Percentiles rank a stretch among this genome's conserved stretches.
phyloP scores from a whole-genome alignment of 2,329 filamentous ascomycete species.

The Ophiostoma novo-ulmi region DNA sequence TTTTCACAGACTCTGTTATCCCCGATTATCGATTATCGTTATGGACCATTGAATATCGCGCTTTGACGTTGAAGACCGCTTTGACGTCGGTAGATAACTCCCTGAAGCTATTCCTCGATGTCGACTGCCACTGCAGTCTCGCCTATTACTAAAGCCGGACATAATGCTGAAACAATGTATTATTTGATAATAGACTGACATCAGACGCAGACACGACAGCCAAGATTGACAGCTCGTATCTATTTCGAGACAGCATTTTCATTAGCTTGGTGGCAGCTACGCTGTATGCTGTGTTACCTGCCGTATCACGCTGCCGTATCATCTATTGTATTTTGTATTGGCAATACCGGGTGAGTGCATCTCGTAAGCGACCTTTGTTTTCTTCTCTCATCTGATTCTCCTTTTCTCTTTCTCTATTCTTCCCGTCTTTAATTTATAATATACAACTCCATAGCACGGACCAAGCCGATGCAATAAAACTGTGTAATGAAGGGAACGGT shows the following conservation, averaged over 20 bases:
- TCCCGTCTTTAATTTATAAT: not conserved
- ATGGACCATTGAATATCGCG: not conserved
- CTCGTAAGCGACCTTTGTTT: not conserved
- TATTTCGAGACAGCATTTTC: not conserved
- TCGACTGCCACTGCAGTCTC: not conserved
- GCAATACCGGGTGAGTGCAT: not conserved
- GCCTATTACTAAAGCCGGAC: not conserved
- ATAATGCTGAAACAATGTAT: not conserved
- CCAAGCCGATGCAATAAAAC: not conserved
- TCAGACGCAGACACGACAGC: not conserved
- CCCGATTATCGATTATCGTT: not conserved
- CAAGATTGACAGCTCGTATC: not conserved
- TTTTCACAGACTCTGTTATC: constrained; percentile 3
- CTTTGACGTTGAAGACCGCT: not conserved
- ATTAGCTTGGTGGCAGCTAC: not conserved
- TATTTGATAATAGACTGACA: not conserved
- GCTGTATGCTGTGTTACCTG: not conserved
- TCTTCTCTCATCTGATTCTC: not conserved
- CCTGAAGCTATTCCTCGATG: not conserved
- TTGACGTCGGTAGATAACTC: not conserved
- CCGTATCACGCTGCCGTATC: not conserved
- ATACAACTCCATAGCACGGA: not conserved
- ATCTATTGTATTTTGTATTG: not conserved
- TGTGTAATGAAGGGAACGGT: not conserved
- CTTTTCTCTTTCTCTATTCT: too few relatives aligned